These are phyloP conservation scores for Yamadazyma triangularis DNA, from an alignment of 1,139 yeast genomes.

Conservation along the genomic window DNA sequence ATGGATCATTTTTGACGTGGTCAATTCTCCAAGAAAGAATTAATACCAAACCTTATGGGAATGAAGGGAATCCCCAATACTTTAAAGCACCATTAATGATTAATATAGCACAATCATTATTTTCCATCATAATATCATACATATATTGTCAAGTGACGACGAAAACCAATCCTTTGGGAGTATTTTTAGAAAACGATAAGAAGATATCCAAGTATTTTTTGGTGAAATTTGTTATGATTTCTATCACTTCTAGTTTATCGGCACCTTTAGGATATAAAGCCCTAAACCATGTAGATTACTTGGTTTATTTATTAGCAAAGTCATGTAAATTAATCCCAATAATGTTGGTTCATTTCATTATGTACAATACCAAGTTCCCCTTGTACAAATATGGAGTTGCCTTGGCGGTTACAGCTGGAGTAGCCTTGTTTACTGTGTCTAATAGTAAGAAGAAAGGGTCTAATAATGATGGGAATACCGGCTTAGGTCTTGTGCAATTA, in stretches of 20 bases:
- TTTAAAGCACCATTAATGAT: conserved; percentile 77
- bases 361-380: conserved; percentile 74
- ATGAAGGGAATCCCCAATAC: conserved; percentile 22
- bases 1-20: conserved; percentile 85
- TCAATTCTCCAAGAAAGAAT: conserved; percentile 87
- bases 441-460: conserved; percentile 17
- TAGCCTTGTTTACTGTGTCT: conserved; percentile 65
- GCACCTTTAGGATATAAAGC: conserved; percentile 78
- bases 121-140: conserved; percentile 69
- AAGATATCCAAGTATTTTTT: conserved; percentile 19
- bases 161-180: conserved; percentile 22
- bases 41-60: conserved; percentile 71
- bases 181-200: conserved; percentile 23
- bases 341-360: conserved; percentile 71
- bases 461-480: conserved; percentile 36
- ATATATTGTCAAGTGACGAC: conserved; percentile 45
- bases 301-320: conserved; percentile 81
- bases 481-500: conserved; percentile 59
- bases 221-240: conserved; percentile 53
- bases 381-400: conserved; percentile 76
- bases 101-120: conserved; percentile 66
- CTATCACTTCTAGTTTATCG: conserved; percentile 75
- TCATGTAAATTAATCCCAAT: conserved; percentile 94
- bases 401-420: conserved; percentile 71
- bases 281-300: conserved; percentile 76